A percentile compares a stretch with the other conserved stretches of the same genome.
Conservation (phyloP, 345 rosid species). For the Populus ilicifolia region DNA sequence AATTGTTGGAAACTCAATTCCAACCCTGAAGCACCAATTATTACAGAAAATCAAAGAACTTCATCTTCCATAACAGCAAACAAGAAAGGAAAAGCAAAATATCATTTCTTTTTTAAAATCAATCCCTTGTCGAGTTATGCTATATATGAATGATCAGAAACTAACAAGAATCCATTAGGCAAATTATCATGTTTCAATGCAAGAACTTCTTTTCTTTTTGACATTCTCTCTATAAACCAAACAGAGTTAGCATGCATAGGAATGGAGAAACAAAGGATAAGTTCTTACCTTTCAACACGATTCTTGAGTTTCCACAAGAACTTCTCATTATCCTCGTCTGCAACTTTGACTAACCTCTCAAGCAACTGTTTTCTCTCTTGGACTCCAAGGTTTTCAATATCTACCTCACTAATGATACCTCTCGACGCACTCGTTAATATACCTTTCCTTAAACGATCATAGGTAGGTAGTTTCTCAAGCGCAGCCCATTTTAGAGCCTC, state of each 20-base stretch:
- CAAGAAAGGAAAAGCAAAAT: background rate
- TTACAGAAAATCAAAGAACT: background rate
- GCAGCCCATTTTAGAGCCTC: slow-evolving; percentile 54
- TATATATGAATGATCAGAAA: no score
- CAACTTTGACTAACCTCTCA: slow-evolving; percentile 16
- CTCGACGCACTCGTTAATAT: slow-evolving; percentile 19
- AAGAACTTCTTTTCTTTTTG: background rate
- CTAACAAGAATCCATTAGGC: no score
- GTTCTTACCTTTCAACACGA: slow-evolving; percentile 12
- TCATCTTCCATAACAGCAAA: background rate
- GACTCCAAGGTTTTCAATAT: slow-evolving; percentile 24
- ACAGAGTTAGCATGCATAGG: background rate
- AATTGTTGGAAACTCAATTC: slow-evolving; percentile 37
- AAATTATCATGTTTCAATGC: background rate
- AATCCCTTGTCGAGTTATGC: background rate
- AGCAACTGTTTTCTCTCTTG: slow-evolving; percentile 15
- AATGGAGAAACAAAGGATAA: background rate
- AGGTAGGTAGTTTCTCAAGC: slow-evolving; percentile 43
- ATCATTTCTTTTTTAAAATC: background rate
- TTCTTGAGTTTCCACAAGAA: slow-evolving; percentile 20
- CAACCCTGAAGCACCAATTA: slow-evolving; percentile 4
- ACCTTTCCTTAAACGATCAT: slow-evolving; percentile 39
- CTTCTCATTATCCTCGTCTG: slow-evolving; percentile 20
- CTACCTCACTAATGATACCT: slow-evolving; percentile 5
- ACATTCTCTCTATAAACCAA: background rate